A percentile compares a stretch with the other conserved stretches of the same genome.
Conservation (phyloP, 176 grass and related monocot genomes). For the Oryza meridionalis region DNA sequence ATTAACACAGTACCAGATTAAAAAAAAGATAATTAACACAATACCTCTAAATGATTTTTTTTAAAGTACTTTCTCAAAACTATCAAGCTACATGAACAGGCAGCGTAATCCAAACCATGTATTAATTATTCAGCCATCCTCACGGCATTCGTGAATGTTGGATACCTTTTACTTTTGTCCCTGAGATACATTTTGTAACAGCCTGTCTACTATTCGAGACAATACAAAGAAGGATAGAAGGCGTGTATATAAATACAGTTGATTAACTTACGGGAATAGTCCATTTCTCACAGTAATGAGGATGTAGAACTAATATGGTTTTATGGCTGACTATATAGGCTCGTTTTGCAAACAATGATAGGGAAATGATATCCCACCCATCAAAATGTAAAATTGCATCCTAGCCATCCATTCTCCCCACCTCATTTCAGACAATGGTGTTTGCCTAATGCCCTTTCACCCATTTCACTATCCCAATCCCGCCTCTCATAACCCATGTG, state of each 20-base stretch:
- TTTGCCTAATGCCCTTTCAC: no score
- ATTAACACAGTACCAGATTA: conserved; percentile 5
- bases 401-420: no score
- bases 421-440: no score
- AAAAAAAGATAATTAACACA: conserved; percentile 29
- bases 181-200: not conserved
- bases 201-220: not conserved
- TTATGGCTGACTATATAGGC: not conserved
- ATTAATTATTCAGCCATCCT: no score
- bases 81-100: not conserved
- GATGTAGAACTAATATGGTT: not conserved
- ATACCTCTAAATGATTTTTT: conserved; percentile 26
- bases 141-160: no score
- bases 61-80: not conserved
- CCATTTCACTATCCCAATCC: no score
- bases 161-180: no score
- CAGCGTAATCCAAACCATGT: no score
- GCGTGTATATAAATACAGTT: not conserved
- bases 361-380: no score
- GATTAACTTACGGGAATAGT: not conserved
- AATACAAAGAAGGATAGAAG: not conserved
- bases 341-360: no score
- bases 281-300: not conserved
- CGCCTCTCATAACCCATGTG: no score
- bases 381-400: no score